Evolutionary conservation across 2,329 filamentous ascomycete genomes (phyloP).

Genomic region (Colletotrichum godetiae): DNA sequence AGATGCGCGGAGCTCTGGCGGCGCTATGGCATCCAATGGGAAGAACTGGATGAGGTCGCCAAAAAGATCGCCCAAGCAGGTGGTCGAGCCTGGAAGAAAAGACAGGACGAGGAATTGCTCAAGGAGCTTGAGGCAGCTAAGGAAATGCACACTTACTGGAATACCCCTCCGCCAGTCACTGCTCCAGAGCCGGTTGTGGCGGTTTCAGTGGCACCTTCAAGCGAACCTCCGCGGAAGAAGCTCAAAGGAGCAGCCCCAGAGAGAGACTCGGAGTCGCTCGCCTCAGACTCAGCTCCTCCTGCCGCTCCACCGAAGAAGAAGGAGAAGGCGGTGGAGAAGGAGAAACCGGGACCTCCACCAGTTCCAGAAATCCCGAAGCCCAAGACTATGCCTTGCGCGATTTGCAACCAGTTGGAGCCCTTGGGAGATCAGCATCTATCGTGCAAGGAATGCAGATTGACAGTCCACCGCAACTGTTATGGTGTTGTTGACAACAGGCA

Average conservation of each 20-base stretch:
- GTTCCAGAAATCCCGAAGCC: constrained; percentile 83
- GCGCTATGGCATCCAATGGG: constrained; percentile 95
- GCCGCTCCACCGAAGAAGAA: constrained; percentile 64
- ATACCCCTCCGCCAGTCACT: constrained; percentile 46
- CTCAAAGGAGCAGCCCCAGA: constrained; percentile 65
- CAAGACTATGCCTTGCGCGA: constrained; percentile 82
- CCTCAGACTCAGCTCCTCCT: constrained; percentile 54
- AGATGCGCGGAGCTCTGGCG: constrained; percentile 95
- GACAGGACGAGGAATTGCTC: constrained; percentile 90
- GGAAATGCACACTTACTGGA: constrained; percentile 64
- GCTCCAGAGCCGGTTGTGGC: constrained; percentile 44
- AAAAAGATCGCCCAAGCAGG: constrained; percentile 87
- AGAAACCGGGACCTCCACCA: constrained; percentile 73
- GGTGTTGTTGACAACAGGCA: constrained; percentile 80
- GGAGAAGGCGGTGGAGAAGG: constrained; percentile 69
- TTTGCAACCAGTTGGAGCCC: constrained; percentile 82
- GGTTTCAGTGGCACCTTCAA: constrained; percentile 42
- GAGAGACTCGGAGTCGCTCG: constrained; percentile 59
- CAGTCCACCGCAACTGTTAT: constrained; percentile 93
- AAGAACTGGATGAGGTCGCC: constrained; percentile 89
- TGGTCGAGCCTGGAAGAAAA: constrained; percentile 86
- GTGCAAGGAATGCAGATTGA: constrained; percentile 89
- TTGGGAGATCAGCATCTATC: constrained; percentile 78
- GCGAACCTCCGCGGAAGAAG: constrained; percentile 74
- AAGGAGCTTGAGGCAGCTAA: constrained; percentile 77